Percentiles rank a stretch among this genome's conserved stretches.
These are phyloP conservation scores for Leccinum proliferum DNA, from an alignment of 1,284 basidiomycete species.

Conservation along the genomic window DNA sequence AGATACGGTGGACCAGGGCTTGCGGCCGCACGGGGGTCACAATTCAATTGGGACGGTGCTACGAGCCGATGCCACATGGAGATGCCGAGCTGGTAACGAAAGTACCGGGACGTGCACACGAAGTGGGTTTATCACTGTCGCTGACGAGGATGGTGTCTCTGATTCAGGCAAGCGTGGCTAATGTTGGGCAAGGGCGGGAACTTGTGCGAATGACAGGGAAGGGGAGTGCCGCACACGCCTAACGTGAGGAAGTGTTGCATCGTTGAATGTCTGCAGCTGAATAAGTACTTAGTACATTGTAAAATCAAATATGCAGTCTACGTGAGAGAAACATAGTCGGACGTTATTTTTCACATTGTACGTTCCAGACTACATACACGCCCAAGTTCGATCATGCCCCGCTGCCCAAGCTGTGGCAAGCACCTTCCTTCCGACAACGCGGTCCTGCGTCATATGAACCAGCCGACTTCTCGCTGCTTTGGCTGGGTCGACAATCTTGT, in stretches of 20 bases:
- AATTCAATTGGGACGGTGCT: slow-evolving; percentile 57
- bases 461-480: too few relatives aligned
- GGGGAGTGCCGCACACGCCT: slow-evolving; percentile 34
- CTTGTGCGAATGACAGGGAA: slow-evolving; percentile 37
- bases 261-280: slow-evolving; percentile 40
- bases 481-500: too few relatives aligned
- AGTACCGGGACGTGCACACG: slow-evolving; percentile 36
- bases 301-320: too few relatives aligned
- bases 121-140: slow-evolving; percentile 34
- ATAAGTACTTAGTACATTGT: too few relatives aligned
- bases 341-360: too few relatives aligned
- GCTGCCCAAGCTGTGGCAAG: too few relatives aligned
- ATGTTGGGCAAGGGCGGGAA: slow-evolving; percentile 38
- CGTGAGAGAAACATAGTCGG: too few relatives aligned
- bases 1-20: slow-evolving; percentile 44
- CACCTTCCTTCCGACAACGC: too few relatives aligned
- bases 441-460: too few relatives aligned
- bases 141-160: slow-evolving; percentile 45
- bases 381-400: too few relatives aligned
- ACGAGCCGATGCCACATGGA: slow-evolving; percentile 43
- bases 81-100: slow-evolving; percentile 40
- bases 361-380: too few relatives aligned
- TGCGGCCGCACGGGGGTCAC: slow-evolving; percentile 46
- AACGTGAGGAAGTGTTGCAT: slow-evolving; percentile 49
- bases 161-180: slow-evolving; percentile 39